Base-by-base conservation (phyloP, 768 basidiomycete genomes). In the Butyriboletus loyo region DNA sequence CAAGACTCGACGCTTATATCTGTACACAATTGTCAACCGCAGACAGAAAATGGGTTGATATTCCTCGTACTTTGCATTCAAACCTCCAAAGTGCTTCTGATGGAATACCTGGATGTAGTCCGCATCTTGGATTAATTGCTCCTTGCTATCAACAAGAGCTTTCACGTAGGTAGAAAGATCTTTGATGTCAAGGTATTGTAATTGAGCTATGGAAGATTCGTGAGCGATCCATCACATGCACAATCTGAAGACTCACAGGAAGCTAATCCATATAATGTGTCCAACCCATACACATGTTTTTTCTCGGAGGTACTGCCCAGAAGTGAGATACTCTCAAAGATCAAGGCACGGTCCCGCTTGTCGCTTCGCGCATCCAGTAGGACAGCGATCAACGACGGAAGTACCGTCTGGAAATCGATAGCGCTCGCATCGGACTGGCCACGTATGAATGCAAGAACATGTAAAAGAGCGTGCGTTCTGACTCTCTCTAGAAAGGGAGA, bases 371-470 rank as follows among this genome's bases (percentile, higher is more conserved):
- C 21, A 49, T 71, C 62, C 59, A 62, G 43, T 13, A 92, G 60
- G 10, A 83, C 77, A 21, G 86, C 78, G 1, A 93, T 72, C 10
- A 92, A 65, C 3, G 84, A 75, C 1, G 91, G 89, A 11, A 93
- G 62, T 7, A 94, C 77, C 0, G 83, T 85, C 67, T 94, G 88
- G 69, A 95, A 91, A 67, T 96, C 93, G 5, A 86, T 67, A 14
- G 77, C 73, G 34, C 77, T 74, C 37, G 76, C 71, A 41, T 78
- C 72, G 2, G 74, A 62, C 67, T 92, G 85, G 0, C 94, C 91
- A 42, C 84, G 77, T 13, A 98, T 67, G 69, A 95, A 95, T 0
- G 92, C 90, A 3, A 79, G 75, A 19, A 85, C 84, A 64, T 98
- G 93, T 5, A 78, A 72, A 9, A 98, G 73, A 0, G 92, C 85